phyloP scores from a whole-genome alignment of 2,329 filamentous ascomycete genomes.

The Penicillium sp. region DNA sequence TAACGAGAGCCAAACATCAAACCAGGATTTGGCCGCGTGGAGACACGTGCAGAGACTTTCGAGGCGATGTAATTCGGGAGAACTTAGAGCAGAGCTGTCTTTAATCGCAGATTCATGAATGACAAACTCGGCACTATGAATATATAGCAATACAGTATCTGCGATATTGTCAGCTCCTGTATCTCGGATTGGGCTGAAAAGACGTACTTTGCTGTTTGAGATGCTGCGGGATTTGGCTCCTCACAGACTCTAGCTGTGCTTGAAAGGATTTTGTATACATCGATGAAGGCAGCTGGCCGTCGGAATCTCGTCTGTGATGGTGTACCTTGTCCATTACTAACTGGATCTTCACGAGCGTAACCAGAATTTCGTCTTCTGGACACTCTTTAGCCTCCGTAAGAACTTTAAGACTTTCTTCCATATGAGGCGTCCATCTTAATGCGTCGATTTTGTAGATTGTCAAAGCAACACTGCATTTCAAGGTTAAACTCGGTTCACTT shows the following conservation, averaged over 20 bases:
- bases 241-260: conserved; percentile 24
- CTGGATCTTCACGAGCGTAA: conserved; percentile 29
- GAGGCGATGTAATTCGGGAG: conserved; percentile 25
- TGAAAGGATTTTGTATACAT: conserved; percentile 27
- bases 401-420: conserved; percentile 60
- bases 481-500: background rate
- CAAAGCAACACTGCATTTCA: conserved; percentile 41
- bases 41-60: conserved; percentile 27
- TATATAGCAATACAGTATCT: conserved; percentile 18
- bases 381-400: conserved; percentile 54
- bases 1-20: conserved; percentile 24
- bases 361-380: conserved; percentile 56
- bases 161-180: background rate
- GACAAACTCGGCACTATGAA: conserved; percentile 23
- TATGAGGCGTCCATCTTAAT: conserved; percentile 61
- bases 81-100: conserved; percentile 18
- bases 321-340: conserved; percentile 26
- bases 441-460: conserved; percentile 43
- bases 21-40: conserved; percentile 26
- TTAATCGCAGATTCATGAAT: conserved; percentile 27
- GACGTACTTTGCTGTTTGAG: conserved; percentile 26
- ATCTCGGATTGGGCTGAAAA: background rate
- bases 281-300: conserved; percentile 7
- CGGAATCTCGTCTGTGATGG: conserved; percentile 21
- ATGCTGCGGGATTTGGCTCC: conserved; percentile 21